Evolutionary conservation across 495 filamentous ascomycete genomes (phyloP).

Genomic region (Parathielavia hyrcaniae): DNA sequence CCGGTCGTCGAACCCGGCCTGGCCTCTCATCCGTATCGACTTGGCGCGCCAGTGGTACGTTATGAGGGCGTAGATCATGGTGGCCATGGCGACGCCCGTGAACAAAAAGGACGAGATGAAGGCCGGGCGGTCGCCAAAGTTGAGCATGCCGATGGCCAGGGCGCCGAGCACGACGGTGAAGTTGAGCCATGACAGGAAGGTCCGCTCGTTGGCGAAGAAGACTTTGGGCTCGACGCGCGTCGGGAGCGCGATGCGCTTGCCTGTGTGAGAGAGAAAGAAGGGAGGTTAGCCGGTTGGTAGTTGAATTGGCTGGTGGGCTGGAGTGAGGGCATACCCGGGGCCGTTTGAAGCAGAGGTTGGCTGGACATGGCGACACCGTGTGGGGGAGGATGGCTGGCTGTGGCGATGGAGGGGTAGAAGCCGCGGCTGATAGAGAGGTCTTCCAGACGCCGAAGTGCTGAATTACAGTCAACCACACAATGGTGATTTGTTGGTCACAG

Average conservation of each 20-base stretch:
- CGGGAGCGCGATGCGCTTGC: constrained; percentile 97
- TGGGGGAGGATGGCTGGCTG: neutral
- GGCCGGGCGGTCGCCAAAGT: constrained; percentile 91
- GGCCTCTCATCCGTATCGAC: constrained; percentile 82
- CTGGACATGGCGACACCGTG: constrained; percentile 65
- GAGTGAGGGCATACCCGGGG: constrained; percentile 56
- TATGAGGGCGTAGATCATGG: constrained; percentile 90
- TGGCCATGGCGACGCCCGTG: constrained; percentile 87
- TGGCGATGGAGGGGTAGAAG: neutral
- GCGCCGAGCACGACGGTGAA: constrained; percentile 97
- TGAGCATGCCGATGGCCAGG: constrained; percentile 89
- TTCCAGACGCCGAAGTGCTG: neutral
- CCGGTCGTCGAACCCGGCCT: constrained; percentile 93
- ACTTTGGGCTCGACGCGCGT: constrained; percentile 98
- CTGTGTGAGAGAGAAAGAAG: constrained; percentile 38
- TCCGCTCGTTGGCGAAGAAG: constrained; percentile 99
- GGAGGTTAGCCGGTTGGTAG: neutral
- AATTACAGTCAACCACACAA: neutral
- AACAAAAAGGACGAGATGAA: constrained; percentile 90
- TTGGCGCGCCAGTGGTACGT: constrained; percentile 97
- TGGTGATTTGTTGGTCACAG: neutral
- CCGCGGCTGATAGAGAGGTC: neutral
- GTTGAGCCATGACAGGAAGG: constrained; percentile 98
- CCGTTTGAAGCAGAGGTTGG: constrained; percentile 87
- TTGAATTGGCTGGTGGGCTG: neutral